A percentile compares a stretch with the other conserved stretches of the same genome.
Evolutionary conservation across 495 filamentous ascomycete species (phyloP).

Genomic region (Paragyromitra xinjiangensis): DNA sequence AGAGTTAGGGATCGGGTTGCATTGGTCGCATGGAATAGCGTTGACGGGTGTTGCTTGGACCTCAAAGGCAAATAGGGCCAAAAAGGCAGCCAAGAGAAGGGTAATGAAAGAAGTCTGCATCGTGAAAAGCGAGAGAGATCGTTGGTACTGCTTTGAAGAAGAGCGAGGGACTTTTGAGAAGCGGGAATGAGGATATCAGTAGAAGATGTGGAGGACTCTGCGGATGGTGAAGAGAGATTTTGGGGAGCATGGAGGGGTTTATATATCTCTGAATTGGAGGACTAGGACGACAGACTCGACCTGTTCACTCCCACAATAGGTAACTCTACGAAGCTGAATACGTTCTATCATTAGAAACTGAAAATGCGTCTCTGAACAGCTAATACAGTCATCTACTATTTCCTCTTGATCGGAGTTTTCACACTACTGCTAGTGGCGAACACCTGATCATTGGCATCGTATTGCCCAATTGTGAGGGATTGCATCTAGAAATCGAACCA

Average conservation of each 20-base stretch:
- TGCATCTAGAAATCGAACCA: neutral
- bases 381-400: neutral
- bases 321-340: neutral
- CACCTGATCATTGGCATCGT: conserved; percentile 27
- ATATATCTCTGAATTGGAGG: neutral
- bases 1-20: conserved; percentile 17
- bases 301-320: neutral
- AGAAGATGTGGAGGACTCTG: neutral
- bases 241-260: conserved; percentile 4
- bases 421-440: neutral
- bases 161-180: neutral
- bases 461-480: neutral
- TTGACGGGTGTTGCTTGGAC: conserved; percentile 1
- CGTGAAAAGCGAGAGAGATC: neutral
- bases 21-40: conserved; percentile 40
- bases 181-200: neutral
- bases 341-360: conserved; percentile 32
- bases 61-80: conserved; percentile 43
- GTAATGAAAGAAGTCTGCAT: conserved; percentile 23
- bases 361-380: neutral
- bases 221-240: conserved; percentile 6
- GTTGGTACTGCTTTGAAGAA: neutral
- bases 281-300: neutral
- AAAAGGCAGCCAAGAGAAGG: conserved; percentile 32
- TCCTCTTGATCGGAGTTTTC: conserved; percentile 2